Percentiles rank a stretch among this genome's conserved stretches.
phyloP scores from a whole-genome alignment of 768 basidiomycete genomes.

The Podaxis sp. region DNA sequence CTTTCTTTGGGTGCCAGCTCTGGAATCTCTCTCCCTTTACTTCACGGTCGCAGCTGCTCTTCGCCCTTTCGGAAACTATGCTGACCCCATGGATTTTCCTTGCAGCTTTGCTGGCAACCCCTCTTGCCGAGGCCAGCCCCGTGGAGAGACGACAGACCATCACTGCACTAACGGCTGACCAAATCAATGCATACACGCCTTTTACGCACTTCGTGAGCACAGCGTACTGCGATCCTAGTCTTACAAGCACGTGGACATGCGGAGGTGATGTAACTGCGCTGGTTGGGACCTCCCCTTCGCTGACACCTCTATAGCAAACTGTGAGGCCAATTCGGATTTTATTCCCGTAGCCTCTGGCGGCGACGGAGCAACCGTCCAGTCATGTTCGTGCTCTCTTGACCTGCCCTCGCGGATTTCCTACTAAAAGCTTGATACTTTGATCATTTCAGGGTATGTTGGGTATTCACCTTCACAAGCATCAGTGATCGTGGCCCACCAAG shows the following conservation, averaged over 20 bases:
- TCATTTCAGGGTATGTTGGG: constrained; percentile 12
- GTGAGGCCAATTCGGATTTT: constrained; percentile 31
- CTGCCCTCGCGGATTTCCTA: background rate
- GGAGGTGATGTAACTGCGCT: constrained; percentile 37
- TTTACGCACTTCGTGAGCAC: constrained; percentile 50
- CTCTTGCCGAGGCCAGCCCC: background rate
- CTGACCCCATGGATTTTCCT: background rate
- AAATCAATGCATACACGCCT: constrained; percentile 42
- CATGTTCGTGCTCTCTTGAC: constrained; percentile 31
- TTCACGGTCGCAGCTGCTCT: background rate
- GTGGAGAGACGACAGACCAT: constrained; percentile 24
- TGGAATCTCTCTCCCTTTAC: background rate
- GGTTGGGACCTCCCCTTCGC: background rate
- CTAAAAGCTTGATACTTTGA: background rate
- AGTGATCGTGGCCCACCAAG: constrained; percentile 39
- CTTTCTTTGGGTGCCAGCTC: background rate
- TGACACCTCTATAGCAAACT: background rate
- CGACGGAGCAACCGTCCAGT: constrained; percentile 40
- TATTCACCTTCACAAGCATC: constrained; percentile 17
- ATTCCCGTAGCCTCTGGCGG: constrained; percentile 50
- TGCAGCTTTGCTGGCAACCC: background rate
- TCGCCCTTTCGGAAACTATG: background rate
- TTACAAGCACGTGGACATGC: constrained; percentile 51
- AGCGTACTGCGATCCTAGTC: constrained; percentile 44
- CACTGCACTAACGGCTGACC: constrained; percentile 33